phyloP scores from a whole-genome alignment of 2,329 filamentous ascomycete genomes.

The Fusarium verticillioides region DNA sequence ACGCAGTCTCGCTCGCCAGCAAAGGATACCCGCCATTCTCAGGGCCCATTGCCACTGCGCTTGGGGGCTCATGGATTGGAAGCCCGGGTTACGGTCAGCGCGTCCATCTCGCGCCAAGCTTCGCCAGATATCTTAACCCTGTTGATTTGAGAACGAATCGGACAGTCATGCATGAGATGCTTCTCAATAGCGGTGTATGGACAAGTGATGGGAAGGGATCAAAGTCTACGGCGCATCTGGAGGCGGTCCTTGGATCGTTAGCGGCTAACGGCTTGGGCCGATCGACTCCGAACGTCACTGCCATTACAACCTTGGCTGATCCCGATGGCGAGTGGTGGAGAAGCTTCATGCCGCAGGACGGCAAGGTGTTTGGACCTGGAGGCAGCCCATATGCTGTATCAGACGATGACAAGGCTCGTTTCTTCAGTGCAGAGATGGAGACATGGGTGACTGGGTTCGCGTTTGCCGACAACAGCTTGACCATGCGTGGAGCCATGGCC shows the following conservation, averaged over 20 bases:
- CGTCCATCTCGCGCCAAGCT: slow-evolving; percentile 26
- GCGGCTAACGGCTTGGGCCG: slow-evolving; percentile 24
- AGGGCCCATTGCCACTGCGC: slow-evolving; percentile 19
- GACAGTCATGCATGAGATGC: slow-evolving; percentile 31
- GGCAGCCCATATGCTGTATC: slow-evolving; percentile 30
- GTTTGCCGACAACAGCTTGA: slow-evolving; percentile 23
- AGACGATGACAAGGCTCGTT: background rate
- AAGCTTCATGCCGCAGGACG: slow-evolving; percentile 32
- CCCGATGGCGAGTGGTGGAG: slow-evolving; percentile 34
- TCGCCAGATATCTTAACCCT: slow-evolving; percentile 31
- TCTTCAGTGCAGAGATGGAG: slow-evolving; percentile 30
- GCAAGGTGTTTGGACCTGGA: slow-evolving; percentile 27
- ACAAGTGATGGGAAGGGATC: slow-evolving; percentile 9
- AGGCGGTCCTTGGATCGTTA: slow-evolving; percentile 27
- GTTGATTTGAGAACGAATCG: slow-evolving; percentile 3
- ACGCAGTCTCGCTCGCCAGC: slow-evolving; percentile 26
- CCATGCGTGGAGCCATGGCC: slow-evolving; percentile 15
- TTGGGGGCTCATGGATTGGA: slow-evolving; percentile 31
- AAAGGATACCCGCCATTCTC: slow-evolving; percentile 32
- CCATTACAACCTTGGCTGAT: slow-evolving; percentile 15
- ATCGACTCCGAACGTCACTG: slow-evolving; percentile 9
- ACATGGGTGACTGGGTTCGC: slow-evolving; percentile 37
- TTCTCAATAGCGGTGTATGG: slow-evolving; percentile 34
- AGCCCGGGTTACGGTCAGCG: slow-evolving; percentile 23
- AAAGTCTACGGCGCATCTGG: slow-evolving; percentile 18